Evolutionary conservation across 2,329 filamentous ascomycete species (phyloP).

Genomic region (Sporothrix globosa): DNA sequence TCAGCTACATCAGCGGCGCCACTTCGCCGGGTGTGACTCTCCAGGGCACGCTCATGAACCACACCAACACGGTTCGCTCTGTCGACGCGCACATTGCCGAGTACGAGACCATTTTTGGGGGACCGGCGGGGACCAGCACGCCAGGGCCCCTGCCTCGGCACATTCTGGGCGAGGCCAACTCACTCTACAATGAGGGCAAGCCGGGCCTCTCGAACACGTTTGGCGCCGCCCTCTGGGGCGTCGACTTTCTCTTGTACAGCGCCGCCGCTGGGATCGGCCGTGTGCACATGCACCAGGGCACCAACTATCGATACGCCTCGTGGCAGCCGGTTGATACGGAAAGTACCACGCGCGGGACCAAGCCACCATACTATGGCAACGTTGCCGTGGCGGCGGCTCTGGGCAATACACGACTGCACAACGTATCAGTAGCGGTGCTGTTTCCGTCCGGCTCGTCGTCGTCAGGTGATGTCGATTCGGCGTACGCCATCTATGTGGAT

Average conservation of each 20-base stretch:
- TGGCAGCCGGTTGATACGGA: conserved; percentile 51
- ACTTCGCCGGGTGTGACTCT: conserved; percentile 63
- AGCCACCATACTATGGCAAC: conserved; percentile 67
- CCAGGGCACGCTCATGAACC: conserved; percentile 66
- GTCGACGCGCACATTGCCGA: conserved; percentile 55
- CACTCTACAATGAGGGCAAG: conserved; percentile 63
- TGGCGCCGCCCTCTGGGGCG: conserved; percentile 65
- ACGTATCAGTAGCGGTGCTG: conserved; percentile 49
- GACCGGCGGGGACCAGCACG: neutral
- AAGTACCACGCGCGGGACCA: conserved; percentile 57
- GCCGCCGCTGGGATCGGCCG: conserved; percentile 60
- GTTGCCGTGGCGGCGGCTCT: conserved; percentile 61
- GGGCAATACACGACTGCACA: conserved; percentile 45
- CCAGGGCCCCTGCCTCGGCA: conserved; percentile 49
- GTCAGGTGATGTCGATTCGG: conserved; percentile 46
- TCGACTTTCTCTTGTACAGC: conserved; percentile 64
- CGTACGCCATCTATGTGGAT: conserved; percentile 57
- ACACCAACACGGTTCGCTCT: conserved; percentile 55
- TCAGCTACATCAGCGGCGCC: conserved; percentile 65
- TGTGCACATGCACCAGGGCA: conserved; percentile 67
- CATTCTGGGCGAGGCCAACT: conserved; percentile 65
- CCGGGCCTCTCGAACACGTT: conserved; percentile 67
- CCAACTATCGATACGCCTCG: conserved; percentile 55
- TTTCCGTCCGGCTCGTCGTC: neutral
- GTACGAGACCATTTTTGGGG: conserved; percentile 48